Evolutionary conservation across 2,329 filamentous ascomycete genomes (phyloP).

Genomic region (Cordyceps pruinosa): DNA sequence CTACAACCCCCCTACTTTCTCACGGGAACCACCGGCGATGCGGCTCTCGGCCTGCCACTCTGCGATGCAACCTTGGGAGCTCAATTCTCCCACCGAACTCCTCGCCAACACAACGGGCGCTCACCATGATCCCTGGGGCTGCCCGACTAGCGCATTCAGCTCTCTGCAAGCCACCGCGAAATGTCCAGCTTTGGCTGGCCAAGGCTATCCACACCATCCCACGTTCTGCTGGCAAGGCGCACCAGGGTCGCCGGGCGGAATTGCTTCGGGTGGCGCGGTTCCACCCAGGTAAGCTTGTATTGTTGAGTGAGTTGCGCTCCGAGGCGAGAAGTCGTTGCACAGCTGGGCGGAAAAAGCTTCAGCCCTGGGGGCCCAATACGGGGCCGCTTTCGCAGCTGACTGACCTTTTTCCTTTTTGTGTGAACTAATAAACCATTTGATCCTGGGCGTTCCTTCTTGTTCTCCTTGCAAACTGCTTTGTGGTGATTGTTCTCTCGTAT

Average conservation of each 20-base stretch:
- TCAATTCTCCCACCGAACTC: background rate
- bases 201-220: background rate
- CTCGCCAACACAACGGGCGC: background rate
- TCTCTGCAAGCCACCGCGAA: slow-evolving; percentile 12
- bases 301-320: background rate
- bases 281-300: background rate
- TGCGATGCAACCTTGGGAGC: background rate
- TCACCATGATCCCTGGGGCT: background rate
- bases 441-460: background rate
- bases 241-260: background rate
- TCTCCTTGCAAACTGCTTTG: background rate
- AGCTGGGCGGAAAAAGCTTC: slow-evolving; percentile 1
- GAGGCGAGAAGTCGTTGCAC: background rate
- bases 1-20: background rate
- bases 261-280: background rate
- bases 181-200: slow-evolving; percentile 2
- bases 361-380: slow-evolving; percentile 3
- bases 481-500: background rate
- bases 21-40: background rate
- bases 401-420: too few relatives aligned
- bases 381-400: slow-evolving; percentile 3
- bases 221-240: slow-evolving; percentile 6
- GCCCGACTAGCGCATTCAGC: slow-evolving; percentile 12
- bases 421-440: background rate
- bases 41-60: background rate